A percentile compares a stretch with the other conserved stretches of the same genome.
These are phyloP conservation scores for Fusarium sp. DNA, from an alignment of 2,329 filamentous ascomycete genomes.

Conservation along the genomic window DNA sequence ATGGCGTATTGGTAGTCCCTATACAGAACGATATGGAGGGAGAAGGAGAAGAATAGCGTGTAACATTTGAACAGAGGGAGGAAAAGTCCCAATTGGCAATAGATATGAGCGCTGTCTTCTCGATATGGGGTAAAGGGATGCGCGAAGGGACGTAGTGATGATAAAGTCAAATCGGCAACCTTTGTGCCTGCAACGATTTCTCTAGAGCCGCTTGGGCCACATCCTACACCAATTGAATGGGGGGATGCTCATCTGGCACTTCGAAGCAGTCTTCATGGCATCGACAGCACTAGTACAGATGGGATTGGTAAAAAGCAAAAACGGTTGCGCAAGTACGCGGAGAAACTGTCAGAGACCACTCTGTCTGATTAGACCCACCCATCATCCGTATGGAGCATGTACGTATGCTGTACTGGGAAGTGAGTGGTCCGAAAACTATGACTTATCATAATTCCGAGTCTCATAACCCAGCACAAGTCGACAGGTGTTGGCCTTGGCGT, in stretches of 20 bases:
- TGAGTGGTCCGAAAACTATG: slow-evolving; percentile 26
- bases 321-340: slow-evolving; percentile 14
- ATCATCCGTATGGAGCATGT: slow-evolving; percentile 5
- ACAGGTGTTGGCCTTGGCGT: slow-evolving; percentile 27
- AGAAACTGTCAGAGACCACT: slow-evolving; percentile 30
- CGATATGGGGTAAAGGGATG: slow-evolving; percentile 20
- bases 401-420: slow-evolving; percentile 10
- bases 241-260: slow-evolving; percentile 8
- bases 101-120: slow-evolving; percentile 2
- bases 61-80: slow-evolving; percentile 28
- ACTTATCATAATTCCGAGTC: slow-evolving; percentile 38
- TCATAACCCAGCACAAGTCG: slow-evolving; percentile 19
- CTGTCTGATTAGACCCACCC: slow-evolving; percentile 47
- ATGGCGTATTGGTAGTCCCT: neutral
- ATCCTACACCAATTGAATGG: neutral
- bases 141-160: slow-evolving; percentile 1
- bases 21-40: slow-evolving; percentile 3
- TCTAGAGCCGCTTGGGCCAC: slow-evolving; percentile 7
- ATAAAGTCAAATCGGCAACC: slow-evolving; percentile 12
- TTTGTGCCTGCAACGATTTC: slow-evolving; percentile 3
- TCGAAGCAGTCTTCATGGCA: slow-evolving; percentile 20
- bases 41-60: slow-evolving; percentile 9
- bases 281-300: slow-evolving; percentile 30
- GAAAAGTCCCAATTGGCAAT: slow-evolving; percentile 19
- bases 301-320: slow-evolving; percentile 37